Conservation (phyloP, 345 rosid species). For the Kandelia obovata region DNA sequence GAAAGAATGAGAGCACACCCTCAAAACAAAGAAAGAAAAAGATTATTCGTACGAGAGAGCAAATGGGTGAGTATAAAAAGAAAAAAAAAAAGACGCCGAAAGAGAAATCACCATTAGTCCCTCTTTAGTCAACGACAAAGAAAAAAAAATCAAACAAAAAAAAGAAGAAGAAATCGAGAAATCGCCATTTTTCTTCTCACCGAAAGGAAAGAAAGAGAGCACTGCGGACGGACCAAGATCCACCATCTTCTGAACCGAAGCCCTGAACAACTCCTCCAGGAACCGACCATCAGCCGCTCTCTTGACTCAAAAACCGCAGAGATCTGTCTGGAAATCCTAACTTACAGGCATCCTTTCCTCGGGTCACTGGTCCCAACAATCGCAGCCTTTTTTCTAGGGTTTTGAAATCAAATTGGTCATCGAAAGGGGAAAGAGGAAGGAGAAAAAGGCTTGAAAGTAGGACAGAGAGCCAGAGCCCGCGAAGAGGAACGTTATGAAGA, state of each 20-base stretch:
- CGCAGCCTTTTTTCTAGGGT: not conserved
- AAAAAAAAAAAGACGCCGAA: no score
- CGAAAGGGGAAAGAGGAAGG: not conserved
- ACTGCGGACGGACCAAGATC: slow-evolving; percentile 9
- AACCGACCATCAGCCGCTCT: slow-evolving; percentile 20
- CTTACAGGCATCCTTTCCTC: not conserved
- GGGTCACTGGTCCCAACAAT: not conserved
- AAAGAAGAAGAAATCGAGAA: not conserved
- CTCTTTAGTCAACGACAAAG: not conserved
- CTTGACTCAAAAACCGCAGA: slow-evolving; percentile 11
- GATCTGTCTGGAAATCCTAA: slow-evolving; percentile 26
- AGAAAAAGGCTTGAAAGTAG: no score
- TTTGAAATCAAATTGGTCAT: not conserved
- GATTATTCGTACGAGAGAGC: no score
- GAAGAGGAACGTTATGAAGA: not conserved
- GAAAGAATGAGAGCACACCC: slow-evolving; percentile 53
- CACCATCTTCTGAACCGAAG: slow-evolving; percentile 48
- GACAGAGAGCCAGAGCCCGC: no score
- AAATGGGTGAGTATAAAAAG: no score
- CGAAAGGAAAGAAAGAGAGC: slow-evolving; percentile 71
- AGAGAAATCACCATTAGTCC: no score
- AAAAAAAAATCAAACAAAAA: not conserved
- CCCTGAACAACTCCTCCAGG: slow-evolving; percentile 40
- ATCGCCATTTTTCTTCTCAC: slow-evolving; percentile 61
- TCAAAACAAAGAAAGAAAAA: no score